Percentiles rank a stretch among this genome's conserved stretches.
Conservation (phyloP, 306 rosid genomes). For the Lathyrus oleraceus region DNA sequence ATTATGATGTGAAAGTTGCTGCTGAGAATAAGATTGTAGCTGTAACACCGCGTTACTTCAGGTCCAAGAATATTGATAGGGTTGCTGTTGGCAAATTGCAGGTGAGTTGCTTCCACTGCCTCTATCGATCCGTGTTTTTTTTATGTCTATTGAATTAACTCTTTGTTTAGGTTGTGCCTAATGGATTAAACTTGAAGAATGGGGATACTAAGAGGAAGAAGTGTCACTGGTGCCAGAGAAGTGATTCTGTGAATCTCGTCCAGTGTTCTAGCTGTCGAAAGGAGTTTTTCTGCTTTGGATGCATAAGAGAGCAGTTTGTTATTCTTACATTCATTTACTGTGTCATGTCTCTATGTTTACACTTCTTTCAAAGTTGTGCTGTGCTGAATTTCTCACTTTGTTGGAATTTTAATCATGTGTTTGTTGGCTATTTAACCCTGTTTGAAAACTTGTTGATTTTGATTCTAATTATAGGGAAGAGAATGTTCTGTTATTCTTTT, state of each 20-base stretch:
- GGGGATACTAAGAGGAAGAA: constrained; percentile 53
- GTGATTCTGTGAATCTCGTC: constrained; percentile 54
- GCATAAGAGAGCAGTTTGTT: constrained; percentile 83
- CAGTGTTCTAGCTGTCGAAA: constrained; percentile 86
- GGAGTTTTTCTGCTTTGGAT: constrained; percentile 74
- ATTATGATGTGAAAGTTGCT: constrained; percentile 59
- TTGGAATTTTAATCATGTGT: neutral
- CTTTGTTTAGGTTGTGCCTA: constrained; percentile 55
- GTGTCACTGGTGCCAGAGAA: constrained; percentile 83
- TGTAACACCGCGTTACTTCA: constrained; percentile 55
- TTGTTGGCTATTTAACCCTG: constrained; percentile 8
- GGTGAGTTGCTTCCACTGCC: constrained; percentile 37
- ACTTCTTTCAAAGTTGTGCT: constrained; percentile 12
- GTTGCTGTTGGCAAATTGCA: constrained; percentile 67
- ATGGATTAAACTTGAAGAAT: constrained; percentile 50
- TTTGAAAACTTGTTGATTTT: constrained; percentile 17
- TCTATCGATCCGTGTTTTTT: neutral
- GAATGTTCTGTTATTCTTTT: neutral
- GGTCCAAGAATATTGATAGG: constrained; percentile 90
- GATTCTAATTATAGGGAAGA: neutral
- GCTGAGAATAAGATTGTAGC: constrained; percentile 40
- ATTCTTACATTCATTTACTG: constrained; percentile 31
- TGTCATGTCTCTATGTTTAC: neutral
- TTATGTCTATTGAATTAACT: neutral
- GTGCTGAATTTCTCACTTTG: constrained; percentile 29